Conservation (phyloP, 208 protist species). For the Acanthamoeba culbertsoni region DNA sequence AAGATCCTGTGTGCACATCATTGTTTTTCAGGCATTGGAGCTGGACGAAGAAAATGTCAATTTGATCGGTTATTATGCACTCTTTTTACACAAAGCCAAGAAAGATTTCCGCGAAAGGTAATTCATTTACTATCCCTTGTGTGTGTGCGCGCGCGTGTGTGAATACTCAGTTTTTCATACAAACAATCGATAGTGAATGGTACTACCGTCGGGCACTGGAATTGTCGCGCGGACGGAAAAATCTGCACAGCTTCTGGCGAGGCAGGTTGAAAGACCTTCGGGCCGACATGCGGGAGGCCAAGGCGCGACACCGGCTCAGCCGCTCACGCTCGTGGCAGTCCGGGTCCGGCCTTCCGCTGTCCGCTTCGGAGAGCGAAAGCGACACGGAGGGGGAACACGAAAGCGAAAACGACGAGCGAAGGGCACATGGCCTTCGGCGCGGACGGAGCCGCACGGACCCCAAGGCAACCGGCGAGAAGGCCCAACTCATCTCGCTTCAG, state of each 20-base stretch:
- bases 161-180: not conserved
- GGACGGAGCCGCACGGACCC: not conserved
- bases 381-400: not conserved
- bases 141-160: not conserved
- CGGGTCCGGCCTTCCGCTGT: no score
- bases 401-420: not conserved
- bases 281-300: not conserved
- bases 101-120: not conserved
- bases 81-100: constrained; percentile 15
- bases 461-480: not conserved
- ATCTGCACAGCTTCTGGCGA: not conserved
- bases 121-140: not conserved
- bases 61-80: not conserved
- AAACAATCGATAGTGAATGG: not conserved
- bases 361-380: no score
- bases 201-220: not conserved
- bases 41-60: constrained; percentile 22
- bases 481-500: not conserved
- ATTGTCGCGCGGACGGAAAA: not conserved
- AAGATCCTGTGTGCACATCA: not conserved
- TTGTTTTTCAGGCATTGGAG: not conserved
- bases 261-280: not conserved
- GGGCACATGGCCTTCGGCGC: not conserved
- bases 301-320: not conserved
- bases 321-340: not conserved